Evolutionary conservation across 2,329 filamentous ascomycete species (phyloP).

Genomic region (Diaporthe sp.): DNA sequence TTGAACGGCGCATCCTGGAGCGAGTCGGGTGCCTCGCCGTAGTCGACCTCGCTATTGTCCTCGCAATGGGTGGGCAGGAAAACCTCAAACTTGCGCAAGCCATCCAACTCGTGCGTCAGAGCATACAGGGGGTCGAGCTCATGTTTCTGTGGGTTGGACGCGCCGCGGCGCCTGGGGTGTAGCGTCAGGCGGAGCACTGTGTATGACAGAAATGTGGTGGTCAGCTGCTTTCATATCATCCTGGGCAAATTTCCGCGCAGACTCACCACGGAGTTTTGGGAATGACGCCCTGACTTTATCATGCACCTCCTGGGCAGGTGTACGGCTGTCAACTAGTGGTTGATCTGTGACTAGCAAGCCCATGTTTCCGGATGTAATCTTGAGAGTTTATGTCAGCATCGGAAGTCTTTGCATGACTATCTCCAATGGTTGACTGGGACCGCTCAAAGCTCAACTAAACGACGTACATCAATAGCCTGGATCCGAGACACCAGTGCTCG

Average conservation of each 20-base stretch:
- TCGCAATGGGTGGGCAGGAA: neutral
- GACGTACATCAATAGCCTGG: neutral
- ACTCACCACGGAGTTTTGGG: slow-evolving; percentile 4
- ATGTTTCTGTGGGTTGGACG: neutral
- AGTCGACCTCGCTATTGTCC: neutral
- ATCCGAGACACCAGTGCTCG: neutral
- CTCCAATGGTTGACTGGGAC: too few species aligned
- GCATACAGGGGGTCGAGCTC: slow-evolving; percentile 7
- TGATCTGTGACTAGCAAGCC: rapidly evolving
- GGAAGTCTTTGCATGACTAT: neutral
- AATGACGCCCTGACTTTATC: neutral
- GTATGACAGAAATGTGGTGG: too few species aligned
- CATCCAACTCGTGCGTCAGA: neutral
- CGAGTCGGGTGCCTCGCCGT: neutral
- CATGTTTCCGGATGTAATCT: neutral
- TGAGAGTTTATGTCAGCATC: neutral
- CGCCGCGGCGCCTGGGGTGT: neutral
- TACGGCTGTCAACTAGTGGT: neutral
- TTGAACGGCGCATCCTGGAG: slow-evolving; percentile 13
- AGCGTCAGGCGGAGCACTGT: slow-evolving; percentile 30
- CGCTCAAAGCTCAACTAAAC: too few species aligned
- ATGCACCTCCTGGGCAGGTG: neutral
- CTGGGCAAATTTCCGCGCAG: neutral
- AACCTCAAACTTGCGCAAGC: slow-evolving; percentile 28
- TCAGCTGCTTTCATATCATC: neutral